Evolutionary conservation across 106 monocot species (phyloP), one percentile per base, ranked within the genome.

Genomic region (Dendrobium huoshanense): DNA sequence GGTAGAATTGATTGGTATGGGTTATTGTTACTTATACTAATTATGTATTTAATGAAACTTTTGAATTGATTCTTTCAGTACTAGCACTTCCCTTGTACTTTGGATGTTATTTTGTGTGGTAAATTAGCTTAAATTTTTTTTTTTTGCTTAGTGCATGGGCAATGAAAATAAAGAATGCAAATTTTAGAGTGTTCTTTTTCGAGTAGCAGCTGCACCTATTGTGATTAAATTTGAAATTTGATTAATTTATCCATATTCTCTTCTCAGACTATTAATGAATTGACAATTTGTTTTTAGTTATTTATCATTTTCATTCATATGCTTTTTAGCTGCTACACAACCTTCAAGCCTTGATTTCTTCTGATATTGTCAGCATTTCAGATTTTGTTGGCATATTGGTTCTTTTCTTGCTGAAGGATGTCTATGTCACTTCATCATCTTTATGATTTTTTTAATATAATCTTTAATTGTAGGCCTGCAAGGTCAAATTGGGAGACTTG

Each of bases 401-500:
- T 68, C n/a, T 68, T 64, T 19, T 64, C 10, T 31, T 33, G 68
- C 68, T 68, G 25, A 27, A 68, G 29, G 29, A 68, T 68, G 68
- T 20, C 11, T 9, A 13, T 0, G 31, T 68, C 68, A 25, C 7
- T 68, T 10, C 8, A 68, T 10, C 27, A 0, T 17, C 13, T 58
- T 18, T 25, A 29, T 10, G 5, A 13, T 68, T 42, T 73, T 40
- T 41, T 75, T 31, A 27, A 2, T 68, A 4, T 6, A 48, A 22
- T 22, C 45, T 75, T 72, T 72, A 19, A 17, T 15, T 31, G 2
- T 56, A 95, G 95, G 89, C 89, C 54, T 95, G 92, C 83, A 95
- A 95, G 77, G 80, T 92, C 83, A 95, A 95, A 81, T 70, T 95
- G 29, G 90, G 87, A 74, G 92, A 95, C 77, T 81, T 89, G 20